Conservation (phyloP, 1,284 basidiomycete genomes). For the Hemileia vastatrix region DNA sequence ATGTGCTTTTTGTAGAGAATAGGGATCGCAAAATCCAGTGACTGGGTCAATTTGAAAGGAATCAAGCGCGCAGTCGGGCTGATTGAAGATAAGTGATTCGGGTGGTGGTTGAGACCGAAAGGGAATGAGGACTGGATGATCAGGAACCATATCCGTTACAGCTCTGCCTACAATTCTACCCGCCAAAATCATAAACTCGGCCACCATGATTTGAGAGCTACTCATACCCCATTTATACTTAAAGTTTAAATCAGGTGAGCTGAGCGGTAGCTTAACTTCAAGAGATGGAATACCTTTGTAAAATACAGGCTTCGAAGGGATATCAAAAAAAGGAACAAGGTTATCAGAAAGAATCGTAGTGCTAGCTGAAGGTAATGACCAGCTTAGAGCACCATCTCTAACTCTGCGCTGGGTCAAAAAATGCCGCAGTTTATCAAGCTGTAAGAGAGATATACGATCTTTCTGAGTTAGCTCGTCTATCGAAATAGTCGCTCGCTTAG, state of each 20-base stretch:
- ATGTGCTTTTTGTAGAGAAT: slow-evolving; percentile 10
- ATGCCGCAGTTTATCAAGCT: slow-evolving; percentile 3
- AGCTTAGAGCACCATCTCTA: slow-evolving; percentile 33
- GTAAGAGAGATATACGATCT: slow-evolving; percentile 5
- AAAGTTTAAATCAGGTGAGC: slow-evolving; percentile 47
- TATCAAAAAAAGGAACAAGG: slow-evolving; percentile 8
- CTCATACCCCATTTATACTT: slow-evolving; percentile 24
- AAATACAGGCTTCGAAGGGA: not conserved
- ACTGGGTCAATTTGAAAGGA: slow-evolving; percentile 46
- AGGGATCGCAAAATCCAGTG: slow-evolving; percentile 31
- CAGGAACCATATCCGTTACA: slow-evolving; percentile 46
- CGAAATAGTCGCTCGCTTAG: not conserved
- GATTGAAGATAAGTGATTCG: slow-evolving; percentile 39
- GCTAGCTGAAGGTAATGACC: slow-evolving; percentile 54
- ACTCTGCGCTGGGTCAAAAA: slow-evolving; percentile 16
- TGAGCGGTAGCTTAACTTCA: slow-evolving; percentile 33
- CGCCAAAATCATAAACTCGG: slow-evolving; percentile 76
- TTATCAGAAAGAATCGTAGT: slow-evolving; percentile 39
- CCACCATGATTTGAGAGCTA: slow-evolving; percentile 51
- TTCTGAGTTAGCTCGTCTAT: slow-evolving; percentile 2
- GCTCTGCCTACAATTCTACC: slow-evolving; percentile 67
- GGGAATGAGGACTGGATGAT: slow-evolving; percentile 57
- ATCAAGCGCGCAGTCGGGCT: slow-evolving; percentile 13
- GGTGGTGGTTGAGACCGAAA: slow-evolving; percentile 56
- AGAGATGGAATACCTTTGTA: slow-evolving; percentile 3